Conservation (phyloP, 1,284 basidiomycete species). For the Butyriboletus regius region DNA sequence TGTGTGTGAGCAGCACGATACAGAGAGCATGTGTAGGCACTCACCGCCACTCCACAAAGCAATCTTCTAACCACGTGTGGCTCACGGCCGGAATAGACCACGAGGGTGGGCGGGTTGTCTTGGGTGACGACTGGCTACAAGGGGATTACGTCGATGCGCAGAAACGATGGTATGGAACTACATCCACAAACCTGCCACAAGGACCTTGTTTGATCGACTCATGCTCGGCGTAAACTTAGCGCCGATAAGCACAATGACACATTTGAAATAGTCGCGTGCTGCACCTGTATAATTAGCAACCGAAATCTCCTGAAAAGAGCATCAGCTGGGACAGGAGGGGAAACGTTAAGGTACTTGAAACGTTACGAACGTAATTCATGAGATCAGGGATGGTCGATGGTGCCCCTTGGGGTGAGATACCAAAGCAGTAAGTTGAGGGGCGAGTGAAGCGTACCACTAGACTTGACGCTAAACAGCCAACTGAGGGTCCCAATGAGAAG, state of each 20-base stretch:
- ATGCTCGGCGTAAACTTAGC: constrained; percentile 76
- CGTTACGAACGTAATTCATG: constrained; percentile 36
- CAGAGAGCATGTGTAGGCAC: background rate
- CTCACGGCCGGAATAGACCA: constrained; percentile 85
- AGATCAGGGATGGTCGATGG: constrained; percentile 44
- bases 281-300: constrained; percentile 83
- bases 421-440: constrained; percentile 62
- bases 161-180: background rate
- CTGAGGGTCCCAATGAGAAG: constrained; percentile 68
- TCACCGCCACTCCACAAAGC: constrained; percentile 65
- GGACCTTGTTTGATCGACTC: constrained; percentile 64
- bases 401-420: constrained; percentile 44
- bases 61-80: constrained; percentile 84
- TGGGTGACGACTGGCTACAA: constrained; percentile 22
- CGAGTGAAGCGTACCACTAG: constrained; percentile 52
- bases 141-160: background rate
- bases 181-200: constrained; percentile 74
- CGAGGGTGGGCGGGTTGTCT: constrained; percentile 57
- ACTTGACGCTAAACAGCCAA: constrained; percentile 76
- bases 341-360: background rate
- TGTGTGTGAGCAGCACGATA: background rate
- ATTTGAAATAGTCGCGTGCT: constrained; percentile 77
- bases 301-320: constrained; percentile 55
- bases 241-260: constrained; percentile 69
- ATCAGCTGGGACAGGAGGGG: background rate